Percentiles rank a stretch among this genome's conserved stretches.
Conservation (phyloP, 306 rosid genomes). For the Medicago ruthenica region DNA sequence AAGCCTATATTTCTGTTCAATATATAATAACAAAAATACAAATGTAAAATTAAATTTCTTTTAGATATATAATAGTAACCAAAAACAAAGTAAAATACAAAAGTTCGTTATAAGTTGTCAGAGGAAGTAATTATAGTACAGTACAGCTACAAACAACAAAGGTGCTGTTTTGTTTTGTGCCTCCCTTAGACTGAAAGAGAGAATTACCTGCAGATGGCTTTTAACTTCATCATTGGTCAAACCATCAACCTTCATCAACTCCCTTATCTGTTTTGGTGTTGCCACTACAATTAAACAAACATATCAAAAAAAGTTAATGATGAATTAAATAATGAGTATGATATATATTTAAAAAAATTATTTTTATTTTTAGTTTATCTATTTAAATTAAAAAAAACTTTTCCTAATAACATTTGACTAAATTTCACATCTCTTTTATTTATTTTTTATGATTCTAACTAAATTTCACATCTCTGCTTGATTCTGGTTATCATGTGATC, state of each 20-base stretch:
- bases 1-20: conserved; percentile 87
- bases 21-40: not conserved
- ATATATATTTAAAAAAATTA: too few relatives aligned
- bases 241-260: conserved; percentile 99
- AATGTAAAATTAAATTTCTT: not conserved
- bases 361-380: too few relatives aligned
- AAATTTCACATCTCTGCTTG: too few relatives aligned
- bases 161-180: conserved; percentile 22
- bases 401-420: too few relatives aligned
- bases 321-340: too few relatives aligned
- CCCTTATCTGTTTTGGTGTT: conserved; percentile 98
- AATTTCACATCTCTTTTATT: too few relatives aligned
- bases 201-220: conserved; percentile 96
- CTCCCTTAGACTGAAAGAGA: conserved; percentile 9
- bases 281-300: conserved; percentile 58
- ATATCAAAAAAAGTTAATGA: not conserved
- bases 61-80: not conserved
- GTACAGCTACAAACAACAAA: conserved; percentile 18
- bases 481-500: too few relatives aligned
- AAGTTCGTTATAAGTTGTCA: conserved; percentile 40
- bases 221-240: conserved; percentile 99
- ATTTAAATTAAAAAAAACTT: too few relatives aligned
- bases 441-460: too few relatives aligned
- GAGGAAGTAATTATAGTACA: conserved; percentile 34
- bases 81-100: not conserved